Base-by-base conservation (phyloP, 192 early-diverging fungal species). In the Coemansia sp. region DNA sequence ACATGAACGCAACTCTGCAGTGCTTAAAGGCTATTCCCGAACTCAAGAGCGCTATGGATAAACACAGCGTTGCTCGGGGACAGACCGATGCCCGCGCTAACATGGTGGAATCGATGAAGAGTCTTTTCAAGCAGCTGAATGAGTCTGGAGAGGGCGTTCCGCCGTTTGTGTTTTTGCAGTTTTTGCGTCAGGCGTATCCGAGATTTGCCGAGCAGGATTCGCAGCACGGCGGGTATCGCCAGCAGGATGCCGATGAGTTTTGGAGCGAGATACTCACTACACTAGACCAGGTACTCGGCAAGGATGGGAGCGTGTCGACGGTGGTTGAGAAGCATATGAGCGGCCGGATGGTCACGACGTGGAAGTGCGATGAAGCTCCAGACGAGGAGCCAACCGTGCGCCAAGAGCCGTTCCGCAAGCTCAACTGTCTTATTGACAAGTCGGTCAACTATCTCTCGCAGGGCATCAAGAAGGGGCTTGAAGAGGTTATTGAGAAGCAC, bases 211-310 rank as follows among this genome's bases (percentile, higher is more conserved):
- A 97, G 72, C 82, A 80, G 64, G 90, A 93, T 47, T 72, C 72
- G 45, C 79, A 82, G 39, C 80, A 84, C 21, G 88, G 87, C 29
- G 76, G 83, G 4, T 94, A 79, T 67, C 85, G 89, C 78, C 97
- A 99, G 77, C 97, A 99, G 76, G 97, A 99, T 72, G 97, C 97
- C 2, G 95, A 99, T 72, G 97, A 99, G 69, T 97, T 92, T 77
- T 98, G 94, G 95, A 89, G 87, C 67, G 85, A 95, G 72, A 69
- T 98, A 24, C 70, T 98, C 15, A 85, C 87, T 1, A 84, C 85
- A 1, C 69, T 98, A 39, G 65, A 67, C 41, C 64, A 65, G 5
- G 57, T 57, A 10, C 29, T 70, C 5, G 17, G 17, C 47, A 17
- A 38, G 7, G 41, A 49, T 21, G 11, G 57, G 24, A 45, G 45